Conservation (phyloP, 2,329 filamentous ascomycete genomes). For the Didymella pomorum region DNA sequence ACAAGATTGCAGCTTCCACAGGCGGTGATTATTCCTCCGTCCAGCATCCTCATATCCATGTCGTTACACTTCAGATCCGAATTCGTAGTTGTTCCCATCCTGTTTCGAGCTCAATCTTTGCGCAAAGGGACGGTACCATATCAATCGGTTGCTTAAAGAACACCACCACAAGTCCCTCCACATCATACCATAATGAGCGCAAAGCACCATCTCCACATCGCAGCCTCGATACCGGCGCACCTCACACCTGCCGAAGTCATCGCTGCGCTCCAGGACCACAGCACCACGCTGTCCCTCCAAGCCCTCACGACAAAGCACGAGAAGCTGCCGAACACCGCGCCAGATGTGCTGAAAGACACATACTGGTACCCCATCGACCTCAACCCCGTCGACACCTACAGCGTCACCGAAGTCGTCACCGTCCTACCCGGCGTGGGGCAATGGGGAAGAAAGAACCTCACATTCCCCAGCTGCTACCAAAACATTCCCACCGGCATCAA, state of each 20-base stretch:
- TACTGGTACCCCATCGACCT: slow-evolving; percentile 47
- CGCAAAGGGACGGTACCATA: not conserved
- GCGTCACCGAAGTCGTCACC: slow-evolving; percentile 43
- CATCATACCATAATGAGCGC: slow-evolving; percentile 29
- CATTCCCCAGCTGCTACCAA: slow-evolving; percentile 45
- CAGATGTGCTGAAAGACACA: slow-evolving; percentile 42
- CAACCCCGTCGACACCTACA: slow-evolving; percentile 39
- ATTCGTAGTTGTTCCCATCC: too few relatives aligned
- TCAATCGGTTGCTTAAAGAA: not conserved
- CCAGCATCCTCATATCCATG: too few relatives aligned
- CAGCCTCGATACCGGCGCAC: slow-evolving; percentile 39
- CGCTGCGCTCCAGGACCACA: slow-evolving; percentile 47
- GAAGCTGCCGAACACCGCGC: slow-evolving; percentile 34
- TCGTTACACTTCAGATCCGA: too few relatives aligned
- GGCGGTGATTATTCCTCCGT: too few relatives aligned
- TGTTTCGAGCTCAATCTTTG: not conserved
- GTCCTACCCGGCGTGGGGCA: slow-evolving; percentile 43
- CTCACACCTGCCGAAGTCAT: slow-evolving; percentile 38
- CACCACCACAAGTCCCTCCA: not conserved
- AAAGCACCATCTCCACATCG: slow-evolving; percentile 45
- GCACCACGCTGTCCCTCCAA: slow-evolving; percentile 45
- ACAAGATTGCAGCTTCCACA: too few relatives aligned
- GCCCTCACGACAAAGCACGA: slow-evolving; percentile 42
- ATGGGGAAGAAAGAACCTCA: slow-evolving; percentile 43
- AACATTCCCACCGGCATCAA: slow-evolving; percentile 45